Evolutionary conservation across 176 grass and related monocot genomes (phyloP).

Genomic region (Metroxylon sagu): DNA sequence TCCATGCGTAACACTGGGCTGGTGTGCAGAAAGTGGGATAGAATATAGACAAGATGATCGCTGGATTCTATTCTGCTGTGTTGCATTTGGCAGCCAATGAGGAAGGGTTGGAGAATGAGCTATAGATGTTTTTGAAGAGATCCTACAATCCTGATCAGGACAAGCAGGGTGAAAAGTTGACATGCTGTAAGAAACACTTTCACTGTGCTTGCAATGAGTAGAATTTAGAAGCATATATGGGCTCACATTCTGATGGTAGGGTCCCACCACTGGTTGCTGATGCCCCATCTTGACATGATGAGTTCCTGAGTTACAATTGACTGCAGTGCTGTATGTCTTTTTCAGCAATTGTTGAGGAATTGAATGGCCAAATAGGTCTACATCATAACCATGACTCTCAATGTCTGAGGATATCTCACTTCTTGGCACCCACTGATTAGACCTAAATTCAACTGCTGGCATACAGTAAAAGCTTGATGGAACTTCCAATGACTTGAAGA

Average conservation of each 20-base stretch:
- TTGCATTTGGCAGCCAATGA: constrained; percentile 1
- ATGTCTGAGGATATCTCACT: too few species aligned
- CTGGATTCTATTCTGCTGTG: not conserved
- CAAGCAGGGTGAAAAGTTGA: constrained; percentile 6
- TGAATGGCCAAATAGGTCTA: too few species aligned
- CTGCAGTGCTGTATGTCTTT: too few species aligned
- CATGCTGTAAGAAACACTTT: constrained; percentile 17
- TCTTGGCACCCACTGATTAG: too few species aligned
- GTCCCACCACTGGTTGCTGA: constrained; percentile 7
- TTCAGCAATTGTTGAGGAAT: too few species aligned
- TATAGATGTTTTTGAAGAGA: constrained; percentile 13
- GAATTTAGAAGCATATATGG: constrained; percentile 12
- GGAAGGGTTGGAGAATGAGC: not conserved
- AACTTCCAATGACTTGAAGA: too few species aligned
- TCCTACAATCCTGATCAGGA: constrained; percentile 21
- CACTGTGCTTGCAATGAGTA: not conserved
- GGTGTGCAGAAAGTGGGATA: constrained; percentile 7
- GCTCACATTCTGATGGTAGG: constrained; percentile 17
- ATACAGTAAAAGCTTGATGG: too few species aligned
- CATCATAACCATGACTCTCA: too few species aligned
- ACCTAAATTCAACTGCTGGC: too few species aligned
- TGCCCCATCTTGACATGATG: not conserved
- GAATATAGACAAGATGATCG: constrained; percentile 13
- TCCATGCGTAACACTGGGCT: not conserved
- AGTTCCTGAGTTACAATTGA: too few species aligned